Percentiles rank a stretch among this genome's conserved stretches.
Evolutionary conservation across 2,329 filamentous ascomycete species (phyloP).

Genomic region (Paraphaeosphaeria sporulosa): DNA sequence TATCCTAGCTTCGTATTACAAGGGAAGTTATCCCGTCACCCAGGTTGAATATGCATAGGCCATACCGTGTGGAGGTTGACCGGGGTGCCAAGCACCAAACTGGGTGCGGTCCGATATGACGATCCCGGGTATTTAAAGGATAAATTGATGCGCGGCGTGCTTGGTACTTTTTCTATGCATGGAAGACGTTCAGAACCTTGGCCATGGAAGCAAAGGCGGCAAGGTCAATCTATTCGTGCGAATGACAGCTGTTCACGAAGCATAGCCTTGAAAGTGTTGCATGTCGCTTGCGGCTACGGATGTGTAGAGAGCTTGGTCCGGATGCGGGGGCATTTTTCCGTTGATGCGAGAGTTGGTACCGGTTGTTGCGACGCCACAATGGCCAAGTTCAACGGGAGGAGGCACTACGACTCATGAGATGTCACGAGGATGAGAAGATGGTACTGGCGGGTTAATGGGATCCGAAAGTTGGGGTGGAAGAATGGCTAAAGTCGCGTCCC

Average conservation of each 20-base stretch:
- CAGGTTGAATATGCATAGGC: constrained; percentile 8
- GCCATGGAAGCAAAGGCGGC: constrained; percentile 9
- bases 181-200: constrained; percentile 26
- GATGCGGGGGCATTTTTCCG: constrained; percentile 37
- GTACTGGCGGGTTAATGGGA: constrained; percentile 38
- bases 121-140: constrained; percentile 43
- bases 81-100: constrained; percentile 18
- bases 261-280: background rate
- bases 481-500: constrained; percentile 41
- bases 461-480: constrained; percentile 14
- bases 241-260: constrained; percentile 19
- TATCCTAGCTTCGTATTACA: constrained; percentile 22
- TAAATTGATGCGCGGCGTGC: constrained; percentile 31
- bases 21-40: constrained; percentile 7
- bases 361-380: background rate
- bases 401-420: background rate
- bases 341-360: background rate
- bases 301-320: background rate
- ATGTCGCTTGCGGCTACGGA: constrained; percentile 8
- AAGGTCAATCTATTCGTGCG: constrained; percentile 8
- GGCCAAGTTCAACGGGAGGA: no score
- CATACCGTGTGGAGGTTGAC: constrained; percentile 2
- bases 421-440: constrained; percentile 23
- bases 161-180: constrained; percentile 13
- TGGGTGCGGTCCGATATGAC: constrained; percentile 27